A percentile compares a stretch with the other conserved stretches of the same genome.
Evolutionary conservation across 495 filamentous ascomycete species (phyloP).

Genomic region (Penicillium dipodomyicola): DNA sequence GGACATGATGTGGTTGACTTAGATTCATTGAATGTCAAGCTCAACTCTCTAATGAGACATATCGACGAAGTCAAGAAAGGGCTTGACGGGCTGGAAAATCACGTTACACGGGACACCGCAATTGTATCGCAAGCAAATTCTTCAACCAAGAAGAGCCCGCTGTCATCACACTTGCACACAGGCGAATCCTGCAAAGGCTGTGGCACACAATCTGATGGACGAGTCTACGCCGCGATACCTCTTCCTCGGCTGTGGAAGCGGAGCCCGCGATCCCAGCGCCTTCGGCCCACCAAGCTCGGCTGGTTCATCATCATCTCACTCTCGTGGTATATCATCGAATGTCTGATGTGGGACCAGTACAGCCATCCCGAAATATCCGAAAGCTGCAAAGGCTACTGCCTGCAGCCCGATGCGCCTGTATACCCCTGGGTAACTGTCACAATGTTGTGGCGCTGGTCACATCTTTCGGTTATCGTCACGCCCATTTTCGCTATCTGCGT

Average conservation of each 20-base stretch:
- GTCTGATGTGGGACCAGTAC: constrained; percentile 58
- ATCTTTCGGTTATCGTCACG: constrained; percentile 31
- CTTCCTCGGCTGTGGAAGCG: constrained; percentile 59
- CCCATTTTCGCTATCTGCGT: constrained; percentile 35
- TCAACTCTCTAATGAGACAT: constrained; percentile 57
- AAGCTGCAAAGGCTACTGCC: constrained; percentile 45
- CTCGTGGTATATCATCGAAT: constrained; percentile 59
- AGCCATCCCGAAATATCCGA: constrained; percentile 54
- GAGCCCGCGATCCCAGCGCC: constrained; percentile 39
- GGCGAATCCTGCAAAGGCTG: constrained; percentile 30
- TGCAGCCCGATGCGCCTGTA: constrained; percentile 43
- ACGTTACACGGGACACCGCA: constrained; percentile 47
- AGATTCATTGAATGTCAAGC: constrained; percentile 57
- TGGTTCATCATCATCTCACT: constrained; percentile 46
- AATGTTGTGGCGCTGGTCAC: constrained; percentile 48
- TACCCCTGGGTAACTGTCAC: constrained; percentile 49
- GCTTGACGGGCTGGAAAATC: constrained; percentile 62
- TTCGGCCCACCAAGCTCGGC: constrained; percentile 57
- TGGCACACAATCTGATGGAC: constrained; percentile 23
- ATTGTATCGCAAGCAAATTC: constrained; percentile 17
- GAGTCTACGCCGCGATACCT: constrained; percentile 46
- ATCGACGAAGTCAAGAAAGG: constrained; percentile 66
- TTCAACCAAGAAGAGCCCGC: constrained; percentile 7
- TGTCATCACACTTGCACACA: constrained; percentile 14
- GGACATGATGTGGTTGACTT: constrained; percentile 48